Conservation (phyloP, 768 basidiomycete species). For the Mycena maculata region DNA sequence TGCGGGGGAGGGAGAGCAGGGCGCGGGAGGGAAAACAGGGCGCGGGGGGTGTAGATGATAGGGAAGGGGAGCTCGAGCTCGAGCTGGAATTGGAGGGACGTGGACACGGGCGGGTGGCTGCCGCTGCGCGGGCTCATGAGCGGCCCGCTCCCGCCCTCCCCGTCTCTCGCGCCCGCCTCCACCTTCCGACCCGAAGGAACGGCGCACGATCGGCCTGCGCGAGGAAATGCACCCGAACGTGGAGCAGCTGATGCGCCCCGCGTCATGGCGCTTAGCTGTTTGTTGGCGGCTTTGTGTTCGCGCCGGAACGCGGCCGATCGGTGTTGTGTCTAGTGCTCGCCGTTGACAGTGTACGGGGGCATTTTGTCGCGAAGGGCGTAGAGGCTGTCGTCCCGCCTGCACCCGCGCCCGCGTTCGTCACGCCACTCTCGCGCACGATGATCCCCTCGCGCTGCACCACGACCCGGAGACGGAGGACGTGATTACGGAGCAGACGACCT, state of each 20-base stretch:
- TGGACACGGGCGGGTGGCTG: constrained; percentile 87
- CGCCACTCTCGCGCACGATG: constrained; percentile 33
- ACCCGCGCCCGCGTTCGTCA: not conserved
- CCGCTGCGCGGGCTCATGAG: constrained; percentile 64
- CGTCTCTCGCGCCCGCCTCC: too few species aligned
- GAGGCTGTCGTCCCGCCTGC: constrained; percentile 22
- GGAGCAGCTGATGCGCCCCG: constrained; percentile 94
- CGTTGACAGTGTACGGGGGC: constrained; percentile 51
- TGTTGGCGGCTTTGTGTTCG: constrained; percentile 21
- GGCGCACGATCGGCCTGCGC: constrained; percentile 27
- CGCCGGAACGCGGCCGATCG: constrained; percentile 5
- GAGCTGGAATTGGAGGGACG: constrained; percentile 80
- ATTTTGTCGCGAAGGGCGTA: constrained; percentile 47
- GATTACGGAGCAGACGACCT: constrained; percentile 76
- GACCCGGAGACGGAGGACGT: constrained; percentile 60
- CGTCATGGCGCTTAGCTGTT: constrained; percentile 71
- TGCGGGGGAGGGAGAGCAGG: too few species aligned
- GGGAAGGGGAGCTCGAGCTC: constrained; percentile 58
- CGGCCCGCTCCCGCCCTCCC: constrained; percentile 10
- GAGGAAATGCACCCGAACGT: constrained; percentile 86
- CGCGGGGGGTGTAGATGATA: not conserved
- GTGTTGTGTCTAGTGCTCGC: constrained; percentile 50
- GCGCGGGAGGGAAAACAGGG: too few species aligned
- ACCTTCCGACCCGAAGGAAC: too few species aligned
- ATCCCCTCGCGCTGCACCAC: constrained; percentile 39